Evolutionary conservation across 106 monocot species (phyloP), one percentile per base, ranked within the genome.

Genomic region (Apostasia ramifera): DNA sequence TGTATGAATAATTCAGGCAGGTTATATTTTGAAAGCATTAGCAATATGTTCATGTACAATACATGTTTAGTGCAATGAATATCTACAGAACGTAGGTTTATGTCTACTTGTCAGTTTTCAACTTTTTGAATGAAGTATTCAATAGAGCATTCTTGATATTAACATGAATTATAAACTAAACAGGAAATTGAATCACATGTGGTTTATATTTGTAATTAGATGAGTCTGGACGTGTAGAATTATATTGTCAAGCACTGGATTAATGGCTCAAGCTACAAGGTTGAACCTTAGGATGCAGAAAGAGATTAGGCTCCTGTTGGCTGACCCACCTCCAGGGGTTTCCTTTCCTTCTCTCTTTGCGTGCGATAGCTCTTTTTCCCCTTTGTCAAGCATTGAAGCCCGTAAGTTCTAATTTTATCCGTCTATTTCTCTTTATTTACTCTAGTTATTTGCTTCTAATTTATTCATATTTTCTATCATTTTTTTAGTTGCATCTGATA

Each of bases 231-330:
- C 45, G 11, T 45, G 45, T 62, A 62, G n/a, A 44, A 44, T 42
- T 62, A 45, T 62, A 13, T n/a, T 62, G 13, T 62, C 44, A 1
- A 62, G 44, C 45, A 12, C 62, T 62, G 44, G 44, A 62, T 62
- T 2, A 69, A 95, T 95, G 95, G 88, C 91, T 78, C 86, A 91
- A 64, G 88, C 84, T 57, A 86, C 91, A 57, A 83, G 95, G 69
- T 72, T 95, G 55, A 95, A 86, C 55, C 82, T 91, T 51, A 81
- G 91, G 74, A 76, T 95, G 91, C 95, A 95, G 76, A 95, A 95
- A 78, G 91, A 95, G 70, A 69, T 95, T 45, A 91, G 89, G 78
- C 81, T 88, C 45, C 81, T 95, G 38, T 47, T 81, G 50, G 76
- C 85, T 39, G 88, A 95, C 44, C 88, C 95, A 3, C 95, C 95